A percentile compares a stretch with the other conserved stretches of the same genome.
Evolutionary conservation across 2,329 filamentous ascomycete genomes (phyloP).

Genomic region (Exophiala alcalophila): DNA sequence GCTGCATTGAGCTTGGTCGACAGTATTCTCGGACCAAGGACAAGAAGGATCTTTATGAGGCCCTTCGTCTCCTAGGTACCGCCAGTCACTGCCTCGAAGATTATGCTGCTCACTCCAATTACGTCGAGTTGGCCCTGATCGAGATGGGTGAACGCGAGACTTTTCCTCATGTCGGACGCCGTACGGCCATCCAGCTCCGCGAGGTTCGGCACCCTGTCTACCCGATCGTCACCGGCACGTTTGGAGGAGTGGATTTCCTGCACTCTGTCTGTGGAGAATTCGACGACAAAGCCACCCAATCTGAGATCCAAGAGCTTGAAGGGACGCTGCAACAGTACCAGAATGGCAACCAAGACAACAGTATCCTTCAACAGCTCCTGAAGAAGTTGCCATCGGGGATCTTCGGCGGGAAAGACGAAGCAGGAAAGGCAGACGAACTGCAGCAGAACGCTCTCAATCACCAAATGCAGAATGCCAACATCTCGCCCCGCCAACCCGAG

Average conservation of each 20-base stretch:
- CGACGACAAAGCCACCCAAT: constrained; percentile 85
- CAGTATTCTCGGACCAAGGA: constrained; percentile 64
- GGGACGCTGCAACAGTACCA: constrained; percentile 66
- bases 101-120: constrained; percentile 92
- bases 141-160: constrained; percentile 77
- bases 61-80: constrained; percentile 80
- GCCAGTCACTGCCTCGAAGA: constrained; percentile 89
- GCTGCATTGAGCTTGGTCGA: constrained; percentile 76
- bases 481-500: constrained; percentile 78
- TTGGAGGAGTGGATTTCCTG: constrained; percentile 90
- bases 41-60: constrained; percentile 80
- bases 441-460: constrained; percentile 71
- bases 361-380: constrained; percentile 73
- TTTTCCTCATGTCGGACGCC: constrained; percentile 81
- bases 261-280: constrained; percentile 79
- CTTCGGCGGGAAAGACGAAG: constrained; percentile 72
- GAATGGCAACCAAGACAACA: constrained; percentile 56
- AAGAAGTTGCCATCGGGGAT: constrained; percentile 78
- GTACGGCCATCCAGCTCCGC: constrained; percentile 66
- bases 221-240: constrained; percentile 84
- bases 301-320: constrained; percentile 84
- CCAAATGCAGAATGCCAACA: constrained; percentile 69
- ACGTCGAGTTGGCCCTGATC: constrained; percentile 80
- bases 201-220: constrained; percentile 68
- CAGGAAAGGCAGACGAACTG: constrained; percentile 73